Evolutionary conservation across 306 rosid genomes (phyloP).

Genomic region (Hylodesmum podocarpum): DNA sequence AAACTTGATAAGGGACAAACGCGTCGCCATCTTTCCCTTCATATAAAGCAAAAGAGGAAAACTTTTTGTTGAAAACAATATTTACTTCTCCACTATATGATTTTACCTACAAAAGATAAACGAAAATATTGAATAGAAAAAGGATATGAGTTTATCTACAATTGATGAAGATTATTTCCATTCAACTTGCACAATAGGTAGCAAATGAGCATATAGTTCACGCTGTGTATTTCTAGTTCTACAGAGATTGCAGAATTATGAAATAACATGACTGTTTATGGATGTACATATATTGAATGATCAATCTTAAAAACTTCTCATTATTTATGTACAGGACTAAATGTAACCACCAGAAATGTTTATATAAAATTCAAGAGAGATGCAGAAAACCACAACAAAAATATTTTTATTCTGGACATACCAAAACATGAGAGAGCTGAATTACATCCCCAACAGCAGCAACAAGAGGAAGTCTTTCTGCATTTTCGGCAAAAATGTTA

Average conservation of each 20-base stretch:
- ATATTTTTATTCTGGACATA: slow-evolving; percentile 20
- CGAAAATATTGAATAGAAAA: background rate
- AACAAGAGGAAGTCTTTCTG: slow-evolving; percentile 56
- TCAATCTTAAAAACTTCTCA: background rate
- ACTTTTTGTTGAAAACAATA: slow-evolving; percentile 50
- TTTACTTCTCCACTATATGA: slow-evolving; percentile 31
- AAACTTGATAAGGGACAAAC: slow-evolving; percentile 55
- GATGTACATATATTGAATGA: background rate
- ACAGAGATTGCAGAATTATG: background rate
- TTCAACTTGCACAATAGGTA: background rate
- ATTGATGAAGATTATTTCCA: background rate
- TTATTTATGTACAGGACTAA: background rate
- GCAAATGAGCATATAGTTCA: background rate
- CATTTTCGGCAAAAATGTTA: slow-evolving; percentile 47
- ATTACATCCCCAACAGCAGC: slow-evolving; percentile 63
- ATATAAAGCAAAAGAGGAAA: slow-evolving; percentile 68
- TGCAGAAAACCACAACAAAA: background rate
- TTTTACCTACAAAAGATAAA: slow-evolving; percentile 45
- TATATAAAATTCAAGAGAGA: background rate
- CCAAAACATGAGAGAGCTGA: slow-evolving; percentile 48
- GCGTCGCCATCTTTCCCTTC: slow-evolving; percentile 39
- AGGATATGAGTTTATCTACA: background rate
- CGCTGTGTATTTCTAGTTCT: background rate
- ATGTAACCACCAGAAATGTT: background rate
- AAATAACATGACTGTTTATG: background rate